These are phyloP conservation scores for Rossbeevera mucosa DNA, from an alignment of 768 basidiomycete species.

Conservation along the genomic window DNA sequence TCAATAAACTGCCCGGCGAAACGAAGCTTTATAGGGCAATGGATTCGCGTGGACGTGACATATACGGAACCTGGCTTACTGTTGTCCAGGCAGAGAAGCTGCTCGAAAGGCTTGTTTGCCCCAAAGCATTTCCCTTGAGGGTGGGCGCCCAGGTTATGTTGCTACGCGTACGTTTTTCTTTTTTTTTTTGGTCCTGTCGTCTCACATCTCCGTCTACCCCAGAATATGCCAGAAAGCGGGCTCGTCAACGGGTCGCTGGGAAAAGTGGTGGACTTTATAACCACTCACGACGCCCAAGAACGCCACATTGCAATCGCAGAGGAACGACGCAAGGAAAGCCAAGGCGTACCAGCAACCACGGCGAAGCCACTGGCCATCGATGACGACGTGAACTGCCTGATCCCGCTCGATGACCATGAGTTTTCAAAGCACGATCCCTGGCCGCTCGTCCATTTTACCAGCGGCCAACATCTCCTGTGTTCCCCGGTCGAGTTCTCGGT, in stretches of 20 bases:
- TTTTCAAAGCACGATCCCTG: conserved; percentile 23
- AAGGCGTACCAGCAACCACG: not conserved
- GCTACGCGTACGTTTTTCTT: conserved; percentile 26
- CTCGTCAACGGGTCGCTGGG: conserved; percentile 92
- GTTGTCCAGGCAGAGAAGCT: conserved; percentile 27
- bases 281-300: conserved; percentile 26
- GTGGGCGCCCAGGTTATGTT: conserved; percentile 82
- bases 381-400: conserved; percentile 6
- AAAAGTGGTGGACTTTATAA: conserved; percentile 45
- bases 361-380: conserved; percentile 1
- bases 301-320: conserved; percentile 29
- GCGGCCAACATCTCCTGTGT: conserved; percentile 25
- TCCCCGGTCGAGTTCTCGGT: conserved; percentile 34
- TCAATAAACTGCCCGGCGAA: conserved; percentile 24
- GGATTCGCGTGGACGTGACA: conserved; percentile 44
- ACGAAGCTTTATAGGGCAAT: conserved; percentile 35
- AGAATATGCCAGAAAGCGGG: conserved; percentile 32
- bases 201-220: not conserved
- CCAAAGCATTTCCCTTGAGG: conserved; percentile 45
- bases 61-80: conserved; percentile 31
- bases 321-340: conserved; percentile 17
- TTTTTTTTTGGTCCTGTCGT: not conserved
- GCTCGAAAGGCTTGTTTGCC: conserved; percentile 48
- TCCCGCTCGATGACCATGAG: conserved; percentile 10
- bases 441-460: conserved; percentile 36